These are phyloP conservation scores for Periglandula ipomoeae DNA, from an alignment of 2,329 filamentous ascomycete species.

Conservation along the genomic window DNA sequence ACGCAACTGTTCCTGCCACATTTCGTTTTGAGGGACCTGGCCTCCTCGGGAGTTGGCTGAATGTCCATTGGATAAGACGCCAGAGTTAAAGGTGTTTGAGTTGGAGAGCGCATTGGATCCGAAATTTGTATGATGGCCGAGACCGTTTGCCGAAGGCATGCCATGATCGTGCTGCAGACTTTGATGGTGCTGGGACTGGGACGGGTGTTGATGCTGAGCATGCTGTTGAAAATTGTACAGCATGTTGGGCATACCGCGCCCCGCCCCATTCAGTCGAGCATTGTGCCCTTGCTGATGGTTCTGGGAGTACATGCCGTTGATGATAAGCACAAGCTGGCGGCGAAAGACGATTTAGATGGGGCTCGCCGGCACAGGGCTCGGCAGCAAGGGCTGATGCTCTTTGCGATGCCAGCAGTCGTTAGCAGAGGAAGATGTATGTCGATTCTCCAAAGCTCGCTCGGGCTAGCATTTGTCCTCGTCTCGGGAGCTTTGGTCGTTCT, in stretches of 20 bases:
- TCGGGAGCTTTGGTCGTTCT: background rate
- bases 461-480: constrained; percentile 17
- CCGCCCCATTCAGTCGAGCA: constrained; percentile 58
- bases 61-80: constrained; percentile 49
- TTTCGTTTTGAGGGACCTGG: constrained; percentile 49
- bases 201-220: constrained; percentile 51
- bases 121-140: constrained; percentile 33
- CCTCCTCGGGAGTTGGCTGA: constrained; percentile 35
- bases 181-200: constrained; percentile 56
- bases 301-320: constrained; percentile 62
- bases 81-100: constrained; percentile 49
- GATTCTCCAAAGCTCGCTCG: constrained; percentile 10
- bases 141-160: constrained; percentile 43
- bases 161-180: constrained; percentile 50
- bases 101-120: constrained; percentile 45
- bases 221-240: constrained; percentile 62
- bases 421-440: constrained; percentile 4
- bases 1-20: constrained; percentile 84
- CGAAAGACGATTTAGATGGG: constrained; percentile 8
- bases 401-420: constrained; percentile 11
- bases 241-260: constrained; percentile 52
- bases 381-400: constrained; percentile 13
- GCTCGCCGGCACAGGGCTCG: constrained; percentile 22
- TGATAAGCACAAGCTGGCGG: constrained; percentile 11
- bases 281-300: constrained; percentile 64